Evolutionary conservation across 768 basidiomycete species (phyloP).

Genomic region (Pleurotus cornucopiae): DNA sequence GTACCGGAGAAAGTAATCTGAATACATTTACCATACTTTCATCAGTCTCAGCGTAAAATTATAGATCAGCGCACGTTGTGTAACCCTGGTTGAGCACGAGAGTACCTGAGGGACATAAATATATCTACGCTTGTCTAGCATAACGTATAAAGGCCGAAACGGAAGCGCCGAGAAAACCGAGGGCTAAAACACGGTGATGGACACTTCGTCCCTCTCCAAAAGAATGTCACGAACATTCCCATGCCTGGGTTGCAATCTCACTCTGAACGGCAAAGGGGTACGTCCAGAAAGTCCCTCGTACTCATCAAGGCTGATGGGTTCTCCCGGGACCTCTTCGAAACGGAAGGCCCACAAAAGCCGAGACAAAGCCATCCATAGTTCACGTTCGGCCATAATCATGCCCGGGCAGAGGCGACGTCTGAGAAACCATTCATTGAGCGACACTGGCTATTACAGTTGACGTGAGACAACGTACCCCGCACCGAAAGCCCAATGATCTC

Average conservation of each 20-base stretch:
- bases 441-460: background rate
- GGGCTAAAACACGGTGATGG: background rate
- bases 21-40: too few relatives aligned
- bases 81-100: too few relatives aligned
- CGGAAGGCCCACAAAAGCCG: constrained; percentile 31
- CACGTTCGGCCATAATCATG: constrained; percentile 27
- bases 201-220: constrained; percentile 1
- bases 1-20: too few relatives aligned
- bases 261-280: constrained; percentile 24
- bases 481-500: constrained; percentile 36
- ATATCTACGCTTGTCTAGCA: too few relatives aligned
- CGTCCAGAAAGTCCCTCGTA: constrained; percentile 30
- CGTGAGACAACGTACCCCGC: constrained; percentile 22
- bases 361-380: constrained; percentile 30
- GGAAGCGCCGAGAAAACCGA: too few relatives aligned
- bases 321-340: constrained; percentile 21
- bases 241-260: constrained; percentile 12
- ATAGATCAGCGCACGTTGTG: too few relatives aligned
- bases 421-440: background rate
- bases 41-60: too few relatives aligned
- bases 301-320: constrained; percentile 28
- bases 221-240: constrained; percentile 8
- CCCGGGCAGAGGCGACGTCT: constrained; percentile 29
- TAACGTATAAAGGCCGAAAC: too few relatives aligned
- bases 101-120: too few relatives aligned